A percentile compares a stretch with the other conserved stretches of the same genome.
Evolutionary conservation across 805 yeast species (phyloP).

Genomic region (Saccharomyces eubayanus): DNA sequence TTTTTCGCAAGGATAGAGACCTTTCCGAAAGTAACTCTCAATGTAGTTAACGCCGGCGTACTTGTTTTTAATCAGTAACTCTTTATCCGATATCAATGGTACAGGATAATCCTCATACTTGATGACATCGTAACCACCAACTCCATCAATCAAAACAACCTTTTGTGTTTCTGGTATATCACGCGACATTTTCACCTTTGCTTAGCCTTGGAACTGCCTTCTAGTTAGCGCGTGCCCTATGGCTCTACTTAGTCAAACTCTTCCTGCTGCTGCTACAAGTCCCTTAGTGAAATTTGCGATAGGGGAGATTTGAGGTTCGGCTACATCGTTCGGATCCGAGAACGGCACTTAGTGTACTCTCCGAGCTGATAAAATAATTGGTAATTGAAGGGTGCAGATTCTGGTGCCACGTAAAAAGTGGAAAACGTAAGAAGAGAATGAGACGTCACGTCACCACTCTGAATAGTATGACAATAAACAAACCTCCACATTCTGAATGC

Average conservation of each 20-base stretch:
- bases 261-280: too few species aligned
- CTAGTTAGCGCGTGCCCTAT: not conserved
- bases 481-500: not conserved
- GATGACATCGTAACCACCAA: conserved; percentile 47
- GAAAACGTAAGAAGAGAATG: not conserved
- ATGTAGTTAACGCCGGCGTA: conserved; percentile 78
- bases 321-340: not conserved
- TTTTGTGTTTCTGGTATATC: conserved; percentile 48
- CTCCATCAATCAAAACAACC: conserved; percentile 44
- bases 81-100: conserved; percentile 47
- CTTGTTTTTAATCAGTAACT: conserved; percentile 62
- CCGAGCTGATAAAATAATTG: not conserved
- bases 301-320: not conserved
- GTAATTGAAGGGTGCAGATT: not conserved
- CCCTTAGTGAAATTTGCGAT: not conserved
- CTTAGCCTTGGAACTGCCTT: not conserved
- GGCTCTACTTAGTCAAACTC: too few species aligned
- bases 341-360: not conserved
- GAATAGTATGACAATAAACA: not conserved
- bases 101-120: conserved; percentile 50
- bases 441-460: not conserved
- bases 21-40: conserved; percentile 75
- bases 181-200: not conserved
- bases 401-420: not conserved
- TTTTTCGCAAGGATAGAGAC: conserved; percentile 52